Base-by-base conservation (phyloP, 2,329 filamentous ascomycete species). In the Didymella segeticola region DNA sequence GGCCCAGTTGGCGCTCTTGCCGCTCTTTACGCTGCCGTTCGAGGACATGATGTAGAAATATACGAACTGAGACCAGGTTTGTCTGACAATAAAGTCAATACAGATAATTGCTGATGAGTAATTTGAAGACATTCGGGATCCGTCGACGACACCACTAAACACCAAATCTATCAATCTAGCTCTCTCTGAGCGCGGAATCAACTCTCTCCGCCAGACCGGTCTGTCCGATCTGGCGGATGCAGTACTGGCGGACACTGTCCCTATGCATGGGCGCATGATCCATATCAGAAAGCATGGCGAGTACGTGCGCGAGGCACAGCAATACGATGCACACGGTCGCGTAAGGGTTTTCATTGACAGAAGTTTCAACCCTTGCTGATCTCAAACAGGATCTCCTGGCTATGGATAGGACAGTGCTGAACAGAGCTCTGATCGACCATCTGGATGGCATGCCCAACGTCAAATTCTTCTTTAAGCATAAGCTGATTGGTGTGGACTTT, bases 141-240 rank as follows among this genome's bases (percentile, higher is more conserved):
- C 89, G 2, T 83, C 86, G 2, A 96, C 90, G 0, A 86, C 87
- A 25, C 93, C 93, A 3, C 82, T 98, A 57, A 97, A 97, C 76
- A 97, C 93, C 56, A 96, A 92, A 74, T 98, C 95, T n/a, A 99
- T 99, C 80, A 99, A 99, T 71, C 79, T 99, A 49, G 93, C 95
- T 19, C 81, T 99, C 1, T 98, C 95, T 0, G 93, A 98, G 73
- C 87, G 95, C 53, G 95, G 95, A 26, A 93, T 98, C 73, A 90
- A 95, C 73, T 90, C 93, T 19, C 88, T 99, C 77, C 84, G 85
- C 46, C 80, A 89, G 64, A 86, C 90, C 1, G 84, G 86, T 22
- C 83, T 87, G 26, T 77, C 85, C 3, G 82, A 81, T 3, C 82
- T 98, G 29, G 79, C 96, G 26, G 82, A 93, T 11, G 82, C 86